A percentile compares a stretch with the other conserved stretches of the same genome.
Evolutionary conservation across 1,284 basidiomycete species (phyloP).

Genomic region (Melanopsichium pennsylvanicum): DNA sequence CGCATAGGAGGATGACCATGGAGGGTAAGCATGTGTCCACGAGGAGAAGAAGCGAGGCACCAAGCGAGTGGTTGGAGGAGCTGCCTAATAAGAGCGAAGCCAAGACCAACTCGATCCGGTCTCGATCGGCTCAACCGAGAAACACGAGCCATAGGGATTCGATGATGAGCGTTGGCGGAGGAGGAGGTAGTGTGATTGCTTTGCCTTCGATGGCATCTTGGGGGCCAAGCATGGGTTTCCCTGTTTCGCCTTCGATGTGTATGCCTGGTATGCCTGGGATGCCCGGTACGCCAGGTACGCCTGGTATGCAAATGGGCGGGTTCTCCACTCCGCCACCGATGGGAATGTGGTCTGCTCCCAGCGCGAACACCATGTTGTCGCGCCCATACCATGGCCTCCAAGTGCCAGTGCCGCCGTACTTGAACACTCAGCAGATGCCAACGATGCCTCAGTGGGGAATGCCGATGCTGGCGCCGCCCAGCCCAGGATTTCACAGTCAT

Average conservation of each 20-base stretch:
- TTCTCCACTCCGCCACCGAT: not conserved
- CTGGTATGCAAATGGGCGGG: not conserved
- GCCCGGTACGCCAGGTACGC: slow-evolving; percentile 1
- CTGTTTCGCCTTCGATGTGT: slow-evolving; percentile 8
- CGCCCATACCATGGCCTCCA: slow-evolving; percentile 35
- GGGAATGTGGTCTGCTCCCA: slow-evolving; percentile 4
- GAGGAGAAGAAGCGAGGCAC: slow-evolving; percentile 34
- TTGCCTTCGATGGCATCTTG: slow-evolving; percentile 9
- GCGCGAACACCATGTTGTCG: slow-evolving; percentile 29
- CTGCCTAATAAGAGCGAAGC: not conserved
- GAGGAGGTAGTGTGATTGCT: not conserved
- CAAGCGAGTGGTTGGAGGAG: slow-evolving; percentile 29
- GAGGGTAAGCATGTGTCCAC: no score
- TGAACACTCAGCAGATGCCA: slow-evolving; percentile 1
- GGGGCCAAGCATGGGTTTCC: slow-evolving; percentile 4
- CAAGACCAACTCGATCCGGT: slow-evolving; percentile 11
- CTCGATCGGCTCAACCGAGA: not conserved
- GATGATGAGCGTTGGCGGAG: slow-evolving; percentile 13
- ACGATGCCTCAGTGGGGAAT: slow-evolving; percentile 4
- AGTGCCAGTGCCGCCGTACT: slow-evolving; percentile 26
- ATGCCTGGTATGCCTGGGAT: not conserved
- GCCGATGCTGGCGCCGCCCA: slow-evolving; percentile 34
- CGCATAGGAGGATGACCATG: slow-evolving; percentile 6
- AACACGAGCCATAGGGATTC: slow-evolving; percentile 17
- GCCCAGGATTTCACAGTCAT: slow-evolving; percentile 24